Evolutionary conservation across 768 basidiomycete genomes (phyloP).

Genomic region (Amanita thiersii): DNA sequence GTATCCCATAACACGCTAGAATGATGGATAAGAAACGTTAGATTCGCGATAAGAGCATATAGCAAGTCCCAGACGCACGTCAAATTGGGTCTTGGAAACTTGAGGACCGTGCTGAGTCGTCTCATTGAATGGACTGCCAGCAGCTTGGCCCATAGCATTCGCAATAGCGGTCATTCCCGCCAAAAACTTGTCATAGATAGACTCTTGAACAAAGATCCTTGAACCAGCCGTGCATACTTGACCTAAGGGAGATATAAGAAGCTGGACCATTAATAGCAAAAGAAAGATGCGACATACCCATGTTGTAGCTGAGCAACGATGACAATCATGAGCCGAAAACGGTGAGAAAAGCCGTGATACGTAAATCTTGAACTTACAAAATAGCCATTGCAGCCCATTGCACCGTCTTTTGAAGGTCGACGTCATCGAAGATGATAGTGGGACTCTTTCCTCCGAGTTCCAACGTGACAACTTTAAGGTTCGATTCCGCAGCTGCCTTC

Average conservation of each 20-base stretch:
- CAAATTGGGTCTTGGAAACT: conserved; percentile 59
- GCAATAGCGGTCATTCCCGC: conserved; percentile 42
- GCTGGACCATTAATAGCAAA: neutral
- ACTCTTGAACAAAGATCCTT: conserved; percentile 73
- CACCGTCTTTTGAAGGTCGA: conserved; percentile 54
- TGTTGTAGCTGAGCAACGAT: conserved; percentile 16
- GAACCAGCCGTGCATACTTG: conserved; percentile 79
- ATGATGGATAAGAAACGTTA: neutral
- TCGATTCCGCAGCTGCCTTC: conserved; percentile 63
- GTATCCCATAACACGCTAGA: conserved; percentile 34
- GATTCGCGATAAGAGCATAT: neutral
- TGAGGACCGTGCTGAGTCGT: conserved; percentile 63
- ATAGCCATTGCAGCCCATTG: conserved; percentile 61
- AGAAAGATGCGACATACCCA: conserved; percentile 17
- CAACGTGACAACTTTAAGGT: conserved; percentile 69
- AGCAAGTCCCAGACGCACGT: too few relatives aligned
- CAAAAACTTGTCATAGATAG: conserved; percentile 75
- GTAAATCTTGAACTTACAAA: conserved; percentile 29
- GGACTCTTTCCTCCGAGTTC: conserved; percentile 68
- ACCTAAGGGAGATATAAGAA: conserved; percentile 45
- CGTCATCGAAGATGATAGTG: conserved; percentile 57
- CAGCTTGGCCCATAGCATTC: conserved; percentile 34
- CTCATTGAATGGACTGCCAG: conserved; percentile 56
- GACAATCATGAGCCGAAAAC: neutral
- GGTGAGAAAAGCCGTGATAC: neutral